These are phyloP conservation scores for Pythium apleroticum DNA, from an alignment of 352 stramenopile species.

Conservation along the genomic window DNA sequence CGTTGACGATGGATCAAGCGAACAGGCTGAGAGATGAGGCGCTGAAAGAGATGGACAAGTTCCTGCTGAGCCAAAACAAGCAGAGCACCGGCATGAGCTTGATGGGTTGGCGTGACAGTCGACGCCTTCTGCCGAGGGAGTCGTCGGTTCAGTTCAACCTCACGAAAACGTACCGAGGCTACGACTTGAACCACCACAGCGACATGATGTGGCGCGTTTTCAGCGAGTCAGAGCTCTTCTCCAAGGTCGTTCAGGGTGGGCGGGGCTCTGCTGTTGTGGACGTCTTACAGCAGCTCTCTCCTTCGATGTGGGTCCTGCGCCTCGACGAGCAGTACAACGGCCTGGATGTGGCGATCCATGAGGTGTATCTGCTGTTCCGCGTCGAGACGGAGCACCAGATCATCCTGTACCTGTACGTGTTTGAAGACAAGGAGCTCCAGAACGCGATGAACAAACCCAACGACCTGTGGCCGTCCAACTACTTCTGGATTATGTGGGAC, in stretches of 20 bases:
- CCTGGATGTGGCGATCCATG: not conserved
- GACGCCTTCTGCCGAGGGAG: not conserved
- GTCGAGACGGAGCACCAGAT: slow-evolving; percentile 10
- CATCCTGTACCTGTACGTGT: not conserved
- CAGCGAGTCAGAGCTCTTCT: not conserved
- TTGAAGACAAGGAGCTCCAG: not conserved
- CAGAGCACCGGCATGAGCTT: not conserved
- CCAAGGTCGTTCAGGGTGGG: not conserved
- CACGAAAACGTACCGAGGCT: not conserved
- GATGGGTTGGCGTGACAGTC: not conserved
- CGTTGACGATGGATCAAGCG: not conserved
- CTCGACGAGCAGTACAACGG: not conserved
- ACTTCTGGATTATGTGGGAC: slow-evolving; percentile 4
- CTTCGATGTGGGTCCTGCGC: slow-evolving; percentile 4
- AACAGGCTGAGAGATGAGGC: not conserved
- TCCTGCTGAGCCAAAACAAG: too few species aligned
- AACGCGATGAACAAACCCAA: not conserved
- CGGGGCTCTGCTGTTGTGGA: not conserved
- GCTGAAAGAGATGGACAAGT: too few species aligned
- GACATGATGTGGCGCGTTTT: not conserved
- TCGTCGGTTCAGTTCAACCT: slow-evolving; percentile 1
- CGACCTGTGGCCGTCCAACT: slow-evolving; percentile 8
- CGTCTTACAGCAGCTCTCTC: not conserved
- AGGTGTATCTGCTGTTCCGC: slow-evolving; percentile 1
- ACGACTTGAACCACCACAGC: not conserved